A percentile compares a stretch with the other conserved stretches of the same genome.
Conservation (phyloP, 208 protist genomes). For the Acanthamoeba lenticulata region DNA sequence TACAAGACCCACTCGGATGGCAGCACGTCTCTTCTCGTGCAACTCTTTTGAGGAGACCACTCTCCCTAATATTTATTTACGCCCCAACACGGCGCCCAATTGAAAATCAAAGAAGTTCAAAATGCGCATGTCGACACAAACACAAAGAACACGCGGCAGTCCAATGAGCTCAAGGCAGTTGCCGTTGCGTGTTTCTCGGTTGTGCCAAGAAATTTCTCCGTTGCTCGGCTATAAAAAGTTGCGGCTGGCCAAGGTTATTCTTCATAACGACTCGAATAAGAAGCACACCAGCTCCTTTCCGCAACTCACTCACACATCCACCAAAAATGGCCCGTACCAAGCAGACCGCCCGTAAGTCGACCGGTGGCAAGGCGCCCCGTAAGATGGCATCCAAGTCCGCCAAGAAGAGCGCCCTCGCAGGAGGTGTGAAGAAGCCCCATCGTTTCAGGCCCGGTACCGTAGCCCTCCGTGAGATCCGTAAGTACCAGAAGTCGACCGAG, state of each 20-base stretch:
- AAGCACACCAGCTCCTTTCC: background rate
- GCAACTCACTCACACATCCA: background rate
- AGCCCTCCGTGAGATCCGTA: slow-evolving; percentile 98
- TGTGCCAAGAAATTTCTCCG: background rate
- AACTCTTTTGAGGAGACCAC: slow-evolving; percentile 49
- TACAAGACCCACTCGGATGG: slow-evolving; percentile 69
- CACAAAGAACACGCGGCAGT: too few relatives aligned
- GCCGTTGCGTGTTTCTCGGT: background rate
- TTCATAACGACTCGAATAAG: background rate
- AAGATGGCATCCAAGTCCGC: slow-evolving; percentile 96
- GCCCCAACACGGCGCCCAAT: too few relatives aligned
- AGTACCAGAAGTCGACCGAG: slow-evolving; percentile 98
- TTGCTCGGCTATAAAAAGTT: background rate
- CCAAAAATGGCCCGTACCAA: slow-evolving; percentile 95
- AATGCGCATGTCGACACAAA: too few relatives aligned
- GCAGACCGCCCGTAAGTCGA: slow-evolving; percentile 97
- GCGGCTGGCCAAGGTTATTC: background rate
- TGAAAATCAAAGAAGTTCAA: too few relatives aligned
- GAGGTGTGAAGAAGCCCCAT: slow-evolving; percentile 96
- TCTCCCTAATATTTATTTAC: too few relatives aligned
- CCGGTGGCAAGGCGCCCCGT: slow-evolving; percentile 95
- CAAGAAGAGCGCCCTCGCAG: slow-evolving; percentile 88
- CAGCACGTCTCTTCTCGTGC: slow-evolving; percentile 46
- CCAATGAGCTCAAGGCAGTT: too few relatives aligned
- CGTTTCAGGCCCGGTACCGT: slow-evolving; percentile 99